Base-by-base conservation (phyloP, 257 asterid species). In the Thymus mandschuricus region DNA sequence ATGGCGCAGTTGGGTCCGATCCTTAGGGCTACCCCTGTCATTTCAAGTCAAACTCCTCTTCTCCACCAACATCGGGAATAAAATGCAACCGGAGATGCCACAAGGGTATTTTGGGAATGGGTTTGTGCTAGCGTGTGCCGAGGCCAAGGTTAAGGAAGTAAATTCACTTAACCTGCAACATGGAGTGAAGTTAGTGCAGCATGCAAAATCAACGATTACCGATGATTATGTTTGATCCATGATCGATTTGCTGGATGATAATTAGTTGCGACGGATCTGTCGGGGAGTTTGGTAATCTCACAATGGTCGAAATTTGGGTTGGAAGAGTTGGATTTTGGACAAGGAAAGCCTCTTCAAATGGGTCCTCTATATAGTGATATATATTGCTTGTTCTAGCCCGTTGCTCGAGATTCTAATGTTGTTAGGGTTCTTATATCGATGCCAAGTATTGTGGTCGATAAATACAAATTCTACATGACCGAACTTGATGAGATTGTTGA, bases 1-100 rank as follows among this genome's bases (percentile, higher is more conserved):
- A 11, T 92, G 98, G 97, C 91, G 89, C 0, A 82, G 91, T n/a
- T 92, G 98, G 98, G 88, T 82, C 1, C 83, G 75, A 60, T 79
- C 97, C 0, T 80, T 90, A 0, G 86, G 81, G 21, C 75, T 88
- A 15, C 70, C 84, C 0, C 80, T 79, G 4, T 79, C 87, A 0
- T 0, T 74, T 0, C 68, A 76, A 0, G 92, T 81, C 10, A 92
- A 92, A 57, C 84, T 92, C 6, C 60, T 92, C 0, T 92, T 92
- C 57, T 92, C 96, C 0, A 73, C 76, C 0, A 90, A 86, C 35
- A 27, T 92, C 0, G 82, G 97, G 34, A 73, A 71, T 8, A 72
- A 63, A 2, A 2, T 86, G 61, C 60, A 41, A 11, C 75, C 76
- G 0, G 78, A 80, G 8, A 28, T 86, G n/a, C 90, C 92, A 1